phyloP scores from a whole-genome alignment of 192 early-diverging fungal species.

The Bifiguratus adelaidae region DNA sequence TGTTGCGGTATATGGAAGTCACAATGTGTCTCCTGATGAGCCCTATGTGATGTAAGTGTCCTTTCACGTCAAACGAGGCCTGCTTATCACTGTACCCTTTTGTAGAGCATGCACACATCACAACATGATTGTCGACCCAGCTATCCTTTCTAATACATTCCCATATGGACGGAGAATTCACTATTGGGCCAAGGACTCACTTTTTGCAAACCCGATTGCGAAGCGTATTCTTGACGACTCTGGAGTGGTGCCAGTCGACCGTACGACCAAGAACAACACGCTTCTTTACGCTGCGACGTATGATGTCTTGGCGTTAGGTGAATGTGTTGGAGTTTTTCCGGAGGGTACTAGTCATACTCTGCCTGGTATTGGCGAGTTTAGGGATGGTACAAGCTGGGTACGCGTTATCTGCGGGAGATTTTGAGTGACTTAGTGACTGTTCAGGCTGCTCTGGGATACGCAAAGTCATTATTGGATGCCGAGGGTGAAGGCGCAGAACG shows the following conservation, averaged over 20 bases:
- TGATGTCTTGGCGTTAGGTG: constrained; percentile 27
- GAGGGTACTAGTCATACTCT: constrained; percentile 34
- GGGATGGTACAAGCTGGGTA: constrained; percentile 38
- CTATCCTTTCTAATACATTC: constrained; percentile 21
- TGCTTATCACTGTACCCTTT: background rate
- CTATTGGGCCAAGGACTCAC: constrained; percentile 39
- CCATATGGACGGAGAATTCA: constrained; percentile 29
- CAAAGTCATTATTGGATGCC: constrained; percentile 13
- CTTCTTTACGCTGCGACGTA: constrained; percentile 25
- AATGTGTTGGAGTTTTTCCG: constrained; percentile 35
- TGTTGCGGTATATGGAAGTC: constrained; percentile 13
- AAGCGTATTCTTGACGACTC: constrained; percentile 11
- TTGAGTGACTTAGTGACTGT: background rate
- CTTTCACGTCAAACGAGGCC: background rate
- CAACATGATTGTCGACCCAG: constrained; percentile 42
- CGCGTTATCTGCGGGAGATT: background rate
- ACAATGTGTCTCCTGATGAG: constrained; percentile 22
- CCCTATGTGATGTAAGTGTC: constrained; percentile 23
- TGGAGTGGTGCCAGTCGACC: constrained; percentile 39
- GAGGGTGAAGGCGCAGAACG: background rate
- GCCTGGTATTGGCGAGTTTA: constrained; percentile 21
- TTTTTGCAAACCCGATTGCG: constrained; percentile 23
- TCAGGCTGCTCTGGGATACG: constrained; percentile 37
- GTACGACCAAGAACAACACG: constrained; percentile 33
- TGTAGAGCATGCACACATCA: constrained; percentile 26